These are phyloP conservation scores for Colletotrichum cereale DNA, from an alignment of 2,329 filamentous ascomycete species.

Conservation along the genomic window DNA sequence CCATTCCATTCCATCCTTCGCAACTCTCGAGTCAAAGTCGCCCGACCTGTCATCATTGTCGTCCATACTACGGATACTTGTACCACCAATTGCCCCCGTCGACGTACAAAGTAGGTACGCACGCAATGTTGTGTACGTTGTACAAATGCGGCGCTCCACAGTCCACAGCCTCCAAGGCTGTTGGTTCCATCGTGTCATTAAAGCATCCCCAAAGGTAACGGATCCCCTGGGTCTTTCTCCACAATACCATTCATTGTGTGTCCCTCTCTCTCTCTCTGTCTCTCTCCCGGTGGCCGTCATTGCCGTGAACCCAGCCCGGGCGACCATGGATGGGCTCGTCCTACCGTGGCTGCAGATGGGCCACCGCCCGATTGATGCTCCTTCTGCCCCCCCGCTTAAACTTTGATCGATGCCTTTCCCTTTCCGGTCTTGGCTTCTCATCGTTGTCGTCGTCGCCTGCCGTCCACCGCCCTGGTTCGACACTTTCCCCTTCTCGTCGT, in stretches of 20 bases:
- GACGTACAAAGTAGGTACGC: no score
- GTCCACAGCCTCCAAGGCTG: neutral
- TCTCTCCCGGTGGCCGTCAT: neutral
- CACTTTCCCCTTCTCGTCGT: neutral
- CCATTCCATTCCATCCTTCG: neutral
- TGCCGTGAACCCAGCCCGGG: neutral
- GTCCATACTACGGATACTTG: no score
- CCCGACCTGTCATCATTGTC: neutral
- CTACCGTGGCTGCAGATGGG: neutral
- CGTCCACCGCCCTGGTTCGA: neutral
- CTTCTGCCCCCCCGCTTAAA: constrained; percentile 4
- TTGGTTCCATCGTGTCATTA: neutral
- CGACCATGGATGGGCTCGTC: neutral
- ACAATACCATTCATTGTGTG: neutral
- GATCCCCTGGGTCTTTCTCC: neutral
- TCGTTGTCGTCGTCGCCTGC: neutral
- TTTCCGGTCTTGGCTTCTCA: constrained; percentile 15
- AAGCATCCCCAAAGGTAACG: neutral
- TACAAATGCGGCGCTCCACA: no score
- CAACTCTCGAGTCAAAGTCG: neutral
- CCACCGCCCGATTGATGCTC: neutral
- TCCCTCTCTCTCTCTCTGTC: no score
- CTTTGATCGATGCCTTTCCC: constrained; percentile 11
- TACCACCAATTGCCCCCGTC: no score
- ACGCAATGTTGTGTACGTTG: no score